These are phyloP conservation scores for Tranzscheliella williamsii DNA, from an alignment of 1,284 basidiomycete species.

Conservation along the genomic window DNA sequence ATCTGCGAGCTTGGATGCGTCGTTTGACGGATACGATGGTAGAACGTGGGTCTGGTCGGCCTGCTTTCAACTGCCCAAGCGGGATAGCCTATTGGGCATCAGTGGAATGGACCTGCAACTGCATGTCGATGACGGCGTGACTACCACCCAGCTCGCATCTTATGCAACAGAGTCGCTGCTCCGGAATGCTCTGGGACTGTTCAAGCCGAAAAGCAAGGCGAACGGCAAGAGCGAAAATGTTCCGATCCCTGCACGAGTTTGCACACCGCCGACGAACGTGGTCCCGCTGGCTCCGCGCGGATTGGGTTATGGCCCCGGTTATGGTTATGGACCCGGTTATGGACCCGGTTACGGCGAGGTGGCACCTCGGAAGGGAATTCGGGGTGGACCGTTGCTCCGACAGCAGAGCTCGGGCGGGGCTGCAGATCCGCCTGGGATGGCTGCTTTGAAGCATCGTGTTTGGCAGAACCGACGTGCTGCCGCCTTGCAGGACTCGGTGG, in stretches of 20 bases:
- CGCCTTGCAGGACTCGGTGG: constrained; percentile 23
- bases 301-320: neutral
- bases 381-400: constrained; percentile 25
- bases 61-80: constrained; percentile 1
- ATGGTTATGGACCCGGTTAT: neutral
- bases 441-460: constrained; percentile 9
- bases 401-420: constrained; percentile 1
- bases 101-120: constrained; percentile 14
- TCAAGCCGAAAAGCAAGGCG: constrained; percentile 15
- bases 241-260: neutral
- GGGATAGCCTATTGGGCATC: constrained; percentile 1
- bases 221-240: constrained; percentile 2
- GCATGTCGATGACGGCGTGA: neutral
- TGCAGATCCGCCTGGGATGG: constrained; percentile 1
- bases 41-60: constrained; percentile 20
- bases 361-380: constrained; percentile 19
- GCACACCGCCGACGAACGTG: constrained; percentile 8
- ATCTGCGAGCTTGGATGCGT: constrained; percentile 9
- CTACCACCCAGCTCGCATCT: constrained; percentile 17
- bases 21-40: constrained; percentile 11
- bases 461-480: constrained; percentile 33
- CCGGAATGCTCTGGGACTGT: constrained; percentile 28
- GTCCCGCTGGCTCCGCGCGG: constrained; percentile 15
- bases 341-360: neutral
- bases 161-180: constrained; percentile 32